Evolutionary conservation across 495 filamentous ascomycete genomes (phyloP).

Genomic region (Trichoderma erinaceum): DNA sequence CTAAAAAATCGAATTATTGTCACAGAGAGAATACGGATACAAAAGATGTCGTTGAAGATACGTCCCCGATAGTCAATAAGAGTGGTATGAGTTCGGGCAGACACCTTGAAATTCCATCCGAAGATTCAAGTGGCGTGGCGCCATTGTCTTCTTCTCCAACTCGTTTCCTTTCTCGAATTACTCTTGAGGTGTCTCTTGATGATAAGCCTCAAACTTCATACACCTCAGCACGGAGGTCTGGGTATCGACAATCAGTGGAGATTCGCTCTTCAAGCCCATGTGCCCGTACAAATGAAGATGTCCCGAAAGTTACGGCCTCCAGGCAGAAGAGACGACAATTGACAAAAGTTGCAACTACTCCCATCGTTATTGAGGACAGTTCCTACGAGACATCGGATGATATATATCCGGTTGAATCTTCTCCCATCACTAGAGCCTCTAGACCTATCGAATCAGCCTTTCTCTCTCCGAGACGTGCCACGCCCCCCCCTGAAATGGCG

Average conservation of each 20-base stretch:
- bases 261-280: not conserved
- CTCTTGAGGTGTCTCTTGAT: not conserved
- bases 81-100: not conserved
- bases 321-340: not conserved
- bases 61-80: not conserved
- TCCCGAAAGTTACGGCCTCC: not conserved
- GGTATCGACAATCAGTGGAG: not conserved
- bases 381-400: conserved; percentile 2
- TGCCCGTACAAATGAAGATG: not conserved
- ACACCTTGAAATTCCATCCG: not conserved
- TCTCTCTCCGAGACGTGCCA: not conserved
- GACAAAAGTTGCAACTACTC: not conserved
- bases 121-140: not conserved
- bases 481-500: not conserved
- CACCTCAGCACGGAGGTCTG: not conserved
- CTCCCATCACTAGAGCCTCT: not conserved
- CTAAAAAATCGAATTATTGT: not conserved
- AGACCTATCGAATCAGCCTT: not conserved
- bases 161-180: not conserved
- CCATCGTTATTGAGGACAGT: not conserved
- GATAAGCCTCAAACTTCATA: not conserved
- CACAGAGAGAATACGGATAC: not conserved
- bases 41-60: not conserved
- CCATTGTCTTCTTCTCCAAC: not conserved
- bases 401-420: not conserved